Percentiles rank a stretch among this genome's conserved stretches.
Evolutionary conservation across 2,329 filamentous ascomycete genomes (phyloP).

Genomic region (Cadophora sp.): DNA sequence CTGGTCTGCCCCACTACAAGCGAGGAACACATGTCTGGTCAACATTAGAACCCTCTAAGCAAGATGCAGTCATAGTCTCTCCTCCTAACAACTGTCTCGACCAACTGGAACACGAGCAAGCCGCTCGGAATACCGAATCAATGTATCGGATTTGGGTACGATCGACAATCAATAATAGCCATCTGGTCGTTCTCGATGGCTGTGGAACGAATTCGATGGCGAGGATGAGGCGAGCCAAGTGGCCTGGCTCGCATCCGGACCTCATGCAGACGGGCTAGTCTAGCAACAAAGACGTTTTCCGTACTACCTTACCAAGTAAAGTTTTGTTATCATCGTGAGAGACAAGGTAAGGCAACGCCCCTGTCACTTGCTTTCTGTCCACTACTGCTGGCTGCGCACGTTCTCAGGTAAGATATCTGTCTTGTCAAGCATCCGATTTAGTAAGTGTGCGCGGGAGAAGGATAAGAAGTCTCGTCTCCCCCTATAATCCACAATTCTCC

Average conservation of each 20-base stretch:
- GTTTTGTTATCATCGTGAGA: constrained; percentile 19
- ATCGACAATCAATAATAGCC: background rate
- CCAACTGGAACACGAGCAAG: constrained; percentile 17
- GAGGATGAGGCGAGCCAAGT: background rate
- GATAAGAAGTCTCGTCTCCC: constrained; percentile 12
- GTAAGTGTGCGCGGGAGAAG: constrained; percentile 2
- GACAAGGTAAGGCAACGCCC: background rate
- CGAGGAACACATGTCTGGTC: constrained; percentile 17
- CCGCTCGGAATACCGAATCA: constrained; percentile 23
- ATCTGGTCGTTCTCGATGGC: constrained; percentile 1
- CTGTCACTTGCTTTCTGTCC: background rate
- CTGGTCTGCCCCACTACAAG: constrained; percentile 18
- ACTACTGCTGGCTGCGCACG: constrained; percentile 11
- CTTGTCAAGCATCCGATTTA: background rate
- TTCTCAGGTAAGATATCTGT: background rate
- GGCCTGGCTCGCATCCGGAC: constrained; percentile 2
- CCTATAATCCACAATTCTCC: background rate
- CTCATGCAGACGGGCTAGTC: constrained; percentile 4
- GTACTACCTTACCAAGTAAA: background rate
- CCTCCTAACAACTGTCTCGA: background rate
- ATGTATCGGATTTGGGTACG: background rate
- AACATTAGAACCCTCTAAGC: constrained; percentile 26
- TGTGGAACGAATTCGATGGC: background rate
- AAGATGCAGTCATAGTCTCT: constrained; percentile 32
- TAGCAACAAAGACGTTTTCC: background rate